Evolutionary conservation across 2,329 filamentous ascomycete genomes (phyloP).

Genomic region (Blumeria graminis): DNA sequence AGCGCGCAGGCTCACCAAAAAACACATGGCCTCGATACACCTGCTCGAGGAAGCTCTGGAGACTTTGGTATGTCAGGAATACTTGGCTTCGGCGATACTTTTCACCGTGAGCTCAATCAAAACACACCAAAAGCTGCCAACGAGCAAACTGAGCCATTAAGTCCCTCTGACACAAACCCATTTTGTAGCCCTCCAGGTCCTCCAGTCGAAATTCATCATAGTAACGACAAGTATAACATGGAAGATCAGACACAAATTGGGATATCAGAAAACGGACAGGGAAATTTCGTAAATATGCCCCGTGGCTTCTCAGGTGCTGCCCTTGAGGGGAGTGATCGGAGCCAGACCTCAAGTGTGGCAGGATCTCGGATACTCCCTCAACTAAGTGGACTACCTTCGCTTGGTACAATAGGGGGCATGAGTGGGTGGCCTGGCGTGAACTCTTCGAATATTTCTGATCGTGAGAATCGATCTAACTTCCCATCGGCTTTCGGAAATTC

Average conservation of each 20-base stretch:
- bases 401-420: constrained; percentile 24
- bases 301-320: constrained; percentile 22
- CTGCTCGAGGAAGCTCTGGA: constrained; percentile 19
- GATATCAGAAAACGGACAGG: constrained; percentile 24
- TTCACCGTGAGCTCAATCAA: constrained; percentile 20
- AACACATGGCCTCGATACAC: constrained; percentile 21
- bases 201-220: constrained; percentile 23
- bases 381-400: constrained; percentile 32
- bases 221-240: constrained; percentile 11
- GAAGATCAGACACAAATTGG: constrained; percentile 27
- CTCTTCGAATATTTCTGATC: constrained; percentile 40
- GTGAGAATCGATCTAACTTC: constrained; percentile 29
- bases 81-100: constrained; percentile 31
- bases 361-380: constrained; percentile 44
- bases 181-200: constrained; percentile 87
- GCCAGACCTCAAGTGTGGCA: constrained; percentile 74
- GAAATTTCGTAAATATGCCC: constrained; percentile 29
- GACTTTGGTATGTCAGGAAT: constrained; percentile 40
- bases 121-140: constrained; percentile 16
- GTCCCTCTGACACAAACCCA: constrained; percentile 86
- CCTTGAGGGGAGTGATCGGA: constrained; percentile 57
- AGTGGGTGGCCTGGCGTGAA: constrained; percentile 23
- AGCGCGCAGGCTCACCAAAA: constrained; percentile 19
- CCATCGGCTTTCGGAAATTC: constrained; percentile 47
- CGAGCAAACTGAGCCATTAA: constrained; percentile 46